Evolutionary conservation across 1,284 basidiomycete species (phyloP), one percentile per base, ranked within the genome.

Genomic region (Cystobasidium pallidum): DNA sequence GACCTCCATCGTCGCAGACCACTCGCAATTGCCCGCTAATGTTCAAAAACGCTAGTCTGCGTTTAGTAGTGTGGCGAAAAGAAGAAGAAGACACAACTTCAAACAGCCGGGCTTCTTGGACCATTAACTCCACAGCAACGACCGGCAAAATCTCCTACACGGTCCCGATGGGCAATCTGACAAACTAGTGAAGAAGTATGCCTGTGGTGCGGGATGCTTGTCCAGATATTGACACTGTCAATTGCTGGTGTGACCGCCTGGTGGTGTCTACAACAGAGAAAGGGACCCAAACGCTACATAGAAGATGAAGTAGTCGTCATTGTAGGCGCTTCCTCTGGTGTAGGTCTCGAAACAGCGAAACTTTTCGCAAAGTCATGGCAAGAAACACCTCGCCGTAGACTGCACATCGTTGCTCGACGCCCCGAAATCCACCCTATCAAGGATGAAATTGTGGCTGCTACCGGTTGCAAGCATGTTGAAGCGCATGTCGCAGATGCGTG

Each of bases 251-350:
- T 61, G 21, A 28, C 58, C n/a, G 39, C 30, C 2, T 45, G 26
- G 36, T 43, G 58, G n/a, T n/a, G 15, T 61, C 58, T 41, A 26
- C 36, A 39, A 43, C 13, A 3, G 58, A 57, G 1, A 10, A 66
- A 36, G 49, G 36, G 26, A 41, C 21, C 36, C 0, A 49, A 39
- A 24, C 66, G 66, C 17, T 6, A 30, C 11, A 21, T 68, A 13
- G 17, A 34, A 49, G 41, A 70, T 19, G 70, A 72, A 41, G 28
- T 47, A 19, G 54, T 72, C 28, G 34, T 72, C 26, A 58, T 72
- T 36, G 21, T 72, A 32, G 70, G 70, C 34, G 70, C 70, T 15
- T 72, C 70, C 26, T 55, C 39, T 26, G 70, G 70, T 15, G 63
- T 72, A 11, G 70, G 70, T 7, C n/a, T 66, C 17, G 63, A 51